A percentile compares a stretch with the other conserved stretches of the same genome.
Conservation (phyloP, 1,139 yeast genomes). For the Taphrina communis region DNA sequence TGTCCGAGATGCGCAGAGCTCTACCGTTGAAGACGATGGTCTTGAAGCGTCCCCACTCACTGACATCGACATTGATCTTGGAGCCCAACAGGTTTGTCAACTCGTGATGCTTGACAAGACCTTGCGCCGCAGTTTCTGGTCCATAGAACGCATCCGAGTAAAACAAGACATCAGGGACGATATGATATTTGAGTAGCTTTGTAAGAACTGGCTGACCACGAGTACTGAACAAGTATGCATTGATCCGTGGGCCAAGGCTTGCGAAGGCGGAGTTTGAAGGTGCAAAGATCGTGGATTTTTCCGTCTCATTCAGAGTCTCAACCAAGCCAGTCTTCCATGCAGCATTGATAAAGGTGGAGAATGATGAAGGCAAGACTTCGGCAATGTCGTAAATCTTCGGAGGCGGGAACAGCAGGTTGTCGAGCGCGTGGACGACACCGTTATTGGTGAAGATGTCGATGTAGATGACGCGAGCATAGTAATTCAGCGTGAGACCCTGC, state of each 20-base stretch:
- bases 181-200: conserved; percentile 43
- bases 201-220: conserved; percentile 41
- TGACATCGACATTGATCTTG: conserved; percentile 29
- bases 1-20: conserved; percentile 23
- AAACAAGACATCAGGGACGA: conserved; percentile 42
- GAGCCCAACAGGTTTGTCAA: conserved; percentile 18
- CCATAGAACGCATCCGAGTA: conserved; percentile 42
- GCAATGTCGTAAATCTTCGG: conserved; percentile 35
- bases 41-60: conserved; percentile 38
- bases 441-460: conserved; percentile 42
- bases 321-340: conserved; percentile 43
- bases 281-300: conserved; percentile 42
- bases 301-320: conserved; percentile 38
- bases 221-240: conserved; percentile 41
- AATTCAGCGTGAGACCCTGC: conserved; percentile 41
- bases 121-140: conserved; percentile 24
- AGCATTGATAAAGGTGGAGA: conserved; percentile 42
- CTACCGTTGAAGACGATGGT: conserved; percentile 36
- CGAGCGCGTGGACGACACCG: conserved; percentile 43
- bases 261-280: conserved; percentile 43
- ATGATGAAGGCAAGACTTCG: conserved; percentile 27
- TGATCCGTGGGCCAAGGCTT: conserved; percentile 42
- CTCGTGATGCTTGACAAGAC: conserved; percentile 33
- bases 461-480: conserved; percentile 42
- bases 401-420: conserved; percentile 42